Evolutionary conservation across 2,329 filamentous ascomycete genomes (phyloP).

Genomic region (Hypoxylon sp.): DNA sequence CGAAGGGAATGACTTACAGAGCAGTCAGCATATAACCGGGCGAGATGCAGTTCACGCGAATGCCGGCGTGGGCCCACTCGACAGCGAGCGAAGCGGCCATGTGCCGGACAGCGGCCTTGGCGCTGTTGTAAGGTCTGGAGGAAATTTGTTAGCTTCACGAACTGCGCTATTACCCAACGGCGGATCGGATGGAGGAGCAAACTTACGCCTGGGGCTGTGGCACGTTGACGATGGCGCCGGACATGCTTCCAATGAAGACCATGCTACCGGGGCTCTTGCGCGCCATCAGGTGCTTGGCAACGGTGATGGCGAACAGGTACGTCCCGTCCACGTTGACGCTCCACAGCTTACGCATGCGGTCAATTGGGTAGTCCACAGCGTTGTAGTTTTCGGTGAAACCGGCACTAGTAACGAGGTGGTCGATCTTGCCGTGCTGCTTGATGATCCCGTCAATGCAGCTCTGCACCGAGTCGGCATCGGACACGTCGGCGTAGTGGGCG

Average conservation of each 20-base stretch:
- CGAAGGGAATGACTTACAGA: conserved; percentile 71
- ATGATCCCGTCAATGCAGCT: conserved; percentile 78
- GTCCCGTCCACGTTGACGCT: conserved; percentile 93
- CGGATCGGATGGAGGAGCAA: not conserved
- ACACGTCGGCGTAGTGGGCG: conserved; percentile 90
- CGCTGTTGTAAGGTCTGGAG: conserved; percentile 83
- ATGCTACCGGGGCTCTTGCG: conserved; percentile 84
- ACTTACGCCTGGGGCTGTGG: conserved; percentile 86
- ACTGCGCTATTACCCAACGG: conserved; percentile 5
- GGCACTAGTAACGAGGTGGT: conserved; percentile 94
- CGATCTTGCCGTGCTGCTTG: conserved; percentile 81
- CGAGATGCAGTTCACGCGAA: conserved; percentile 94
- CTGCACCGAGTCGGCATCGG: conserved; percentile 82
- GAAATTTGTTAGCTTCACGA: conserved; percentile 31
- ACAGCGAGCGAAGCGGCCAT: conserved; percentile 88
- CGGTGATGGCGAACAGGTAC: conserved; percentile 85
- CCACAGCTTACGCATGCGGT: conserved; percentile 94
- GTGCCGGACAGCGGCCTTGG: conserved; percentile 93
- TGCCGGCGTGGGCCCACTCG: conserved; percentile 89
- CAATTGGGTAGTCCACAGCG: conserved; percentile 89
- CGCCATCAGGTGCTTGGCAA: conserved; percentile 90
- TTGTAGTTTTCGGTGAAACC: conserved; percentile 97
- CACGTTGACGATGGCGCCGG: conserved; percentile 91
- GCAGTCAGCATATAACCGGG: conserved; percentile 98
- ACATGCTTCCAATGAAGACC: conserved; percentile 97